Evolutionary conservation across 345 rosid genomes (phyloP), one percentile per base, ranked within the genome.

Genomic region (Gossypium thurberi): DNA sequence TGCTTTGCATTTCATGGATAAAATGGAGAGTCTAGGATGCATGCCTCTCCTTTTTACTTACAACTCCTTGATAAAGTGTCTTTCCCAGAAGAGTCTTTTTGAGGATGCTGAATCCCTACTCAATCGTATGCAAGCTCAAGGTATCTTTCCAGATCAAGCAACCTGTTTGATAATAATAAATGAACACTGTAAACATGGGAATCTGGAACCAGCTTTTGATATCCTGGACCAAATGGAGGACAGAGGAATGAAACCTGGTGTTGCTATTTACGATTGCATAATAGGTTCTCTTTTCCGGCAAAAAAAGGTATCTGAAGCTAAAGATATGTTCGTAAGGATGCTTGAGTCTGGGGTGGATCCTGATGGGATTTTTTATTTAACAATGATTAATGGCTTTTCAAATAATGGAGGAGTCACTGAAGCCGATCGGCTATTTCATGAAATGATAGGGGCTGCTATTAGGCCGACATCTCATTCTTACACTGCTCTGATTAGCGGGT

Each of bases 301-400:
- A 42, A 79, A 78, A 69, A 81, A 75, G 79, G 65, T 88, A 74
- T 62, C 28, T 62, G 90, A 85, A 76, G 97, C 94, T 0, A 88
- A 85, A 87, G 78, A 81, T 68, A 73, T 78, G 69, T 89, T 91
- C 77, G 74, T 62, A 59, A 84, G 81, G 81, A 91, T 91, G 93
- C 80, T 82, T 47, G 84, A 83, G 75, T 76, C 82, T 17, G 90
- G 94, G 67, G 78, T 86, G 65, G 85, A 87, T 77, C 91, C 91
- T 48, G 93, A 89, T 80, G 97, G 84, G 80, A 74, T 78, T 76
- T 59, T 84, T 60, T 91, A 85, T 81, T 77, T 75, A 87, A 87
- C 89, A 37, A 87, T 91, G 97, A 88, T 91, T 75, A 88, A 84
- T 81, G 91, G 83, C 40, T 91, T 87, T 72, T 80, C 78, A 6